phyloP scores from a whole-genome alignment of 306 rosid species.

The Senna siamea region DNA sequence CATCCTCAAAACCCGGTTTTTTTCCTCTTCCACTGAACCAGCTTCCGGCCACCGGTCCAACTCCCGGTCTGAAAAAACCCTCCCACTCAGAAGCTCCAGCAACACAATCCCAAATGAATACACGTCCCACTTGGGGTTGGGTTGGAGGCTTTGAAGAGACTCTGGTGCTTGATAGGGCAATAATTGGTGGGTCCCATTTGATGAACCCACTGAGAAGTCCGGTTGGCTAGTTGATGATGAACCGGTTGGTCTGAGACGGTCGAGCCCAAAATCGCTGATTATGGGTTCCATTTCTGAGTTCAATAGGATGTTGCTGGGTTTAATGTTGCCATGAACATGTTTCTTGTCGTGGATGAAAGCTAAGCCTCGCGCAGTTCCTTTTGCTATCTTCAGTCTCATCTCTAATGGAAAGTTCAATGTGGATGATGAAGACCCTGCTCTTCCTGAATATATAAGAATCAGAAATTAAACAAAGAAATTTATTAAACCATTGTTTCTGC shows the following conservation, averaged over 20 bases:
- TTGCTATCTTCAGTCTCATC: constrained; percentile 69
- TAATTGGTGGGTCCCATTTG: constrained; percentile 11
- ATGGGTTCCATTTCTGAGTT: constrained; percentile 70
- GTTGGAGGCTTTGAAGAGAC: constrained; percentile 58
- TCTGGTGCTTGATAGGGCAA: constrained; percentile 80
- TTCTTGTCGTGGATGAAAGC: constrained; percentile 86
- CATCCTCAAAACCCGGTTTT: constrained; percentile 56
- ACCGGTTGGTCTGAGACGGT: constrained; percentile 42
- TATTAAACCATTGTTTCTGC: no score
- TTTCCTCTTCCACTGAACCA: constrained; percentile 59
- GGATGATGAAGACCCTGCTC: constrained; percentile 59
- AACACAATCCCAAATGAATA: constrained; percentile 83
- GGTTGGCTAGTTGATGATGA: constrained; percentile 48
- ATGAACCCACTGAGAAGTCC: constrained; percentile 32
- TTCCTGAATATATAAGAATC: constrained; percentile 48
- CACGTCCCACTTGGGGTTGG: constrained; percentile 81
- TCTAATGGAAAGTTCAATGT: constrained; percentile 62
- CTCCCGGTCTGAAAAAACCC: constrained; percentile 63
- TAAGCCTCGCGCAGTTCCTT: constrained; percentile 77
- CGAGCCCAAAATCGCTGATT: constrained; percentile 75
- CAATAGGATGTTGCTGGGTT: constrained; percentile 76
- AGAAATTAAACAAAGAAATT: background rate
- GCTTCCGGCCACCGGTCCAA: constrained; percentile 54
- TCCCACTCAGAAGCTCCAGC: constrained; percentile 76
- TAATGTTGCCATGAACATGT: constrained; percentile 79